Conservation (phyloP, 129 eudicot genomes). For the Arctium lappa region DNA sequence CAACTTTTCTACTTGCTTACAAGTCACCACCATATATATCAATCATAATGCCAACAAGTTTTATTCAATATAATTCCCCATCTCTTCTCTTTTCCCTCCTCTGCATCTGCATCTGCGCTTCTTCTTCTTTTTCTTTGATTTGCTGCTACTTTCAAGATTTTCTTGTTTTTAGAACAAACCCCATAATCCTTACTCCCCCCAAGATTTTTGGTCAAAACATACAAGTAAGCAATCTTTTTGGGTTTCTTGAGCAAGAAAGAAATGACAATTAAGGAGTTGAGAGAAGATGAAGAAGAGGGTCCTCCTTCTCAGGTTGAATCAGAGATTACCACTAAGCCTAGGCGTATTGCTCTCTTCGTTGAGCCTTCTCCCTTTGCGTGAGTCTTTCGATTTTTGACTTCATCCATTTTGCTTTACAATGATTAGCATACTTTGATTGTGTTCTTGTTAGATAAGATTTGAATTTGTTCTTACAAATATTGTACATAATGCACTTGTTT, state of each 20-base stretch:
- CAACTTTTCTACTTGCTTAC: constrained; percentile 30
- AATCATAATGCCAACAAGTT: constrained; percentile 15
- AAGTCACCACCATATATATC: constrained; percentile 21
- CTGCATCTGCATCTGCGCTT: constrained; percentile 29
- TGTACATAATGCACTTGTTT: not conserved
- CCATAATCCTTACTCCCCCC: constrained; percentile 16
- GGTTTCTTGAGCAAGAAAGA: constrained; percentile 23
- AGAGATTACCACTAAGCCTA: constrained; percentile 51
- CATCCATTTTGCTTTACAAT: not conserved
- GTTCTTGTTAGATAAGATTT: not conserved
- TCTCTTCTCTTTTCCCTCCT: constrained; percentile 34
- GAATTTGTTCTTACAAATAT: not conserved
- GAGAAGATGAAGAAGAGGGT: constrained; percentile 49
- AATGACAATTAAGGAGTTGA: constrained; percentile 45
- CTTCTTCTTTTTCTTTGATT: constrained; percentile 3
- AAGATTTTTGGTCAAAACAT: constrained; percentile 6
- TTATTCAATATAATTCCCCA: constrained; percentile 41
- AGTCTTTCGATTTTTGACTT: constrained; percentile 21
- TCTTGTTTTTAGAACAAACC: constrained; percentile 29
- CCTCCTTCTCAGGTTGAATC: constrained; percentile 57
- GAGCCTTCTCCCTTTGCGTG: constrained; percentile 99
- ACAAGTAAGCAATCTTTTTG: not conserved
- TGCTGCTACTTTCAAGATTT: constrained; percentile 5
- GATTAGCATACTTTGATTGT: not conserved
- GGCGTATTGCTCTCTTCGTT: constrained; percentile 96